phyloP scores from a whole-genome alignment of 352 stramenopile genomes.

The Phytophthora pistaciae region DNA sequence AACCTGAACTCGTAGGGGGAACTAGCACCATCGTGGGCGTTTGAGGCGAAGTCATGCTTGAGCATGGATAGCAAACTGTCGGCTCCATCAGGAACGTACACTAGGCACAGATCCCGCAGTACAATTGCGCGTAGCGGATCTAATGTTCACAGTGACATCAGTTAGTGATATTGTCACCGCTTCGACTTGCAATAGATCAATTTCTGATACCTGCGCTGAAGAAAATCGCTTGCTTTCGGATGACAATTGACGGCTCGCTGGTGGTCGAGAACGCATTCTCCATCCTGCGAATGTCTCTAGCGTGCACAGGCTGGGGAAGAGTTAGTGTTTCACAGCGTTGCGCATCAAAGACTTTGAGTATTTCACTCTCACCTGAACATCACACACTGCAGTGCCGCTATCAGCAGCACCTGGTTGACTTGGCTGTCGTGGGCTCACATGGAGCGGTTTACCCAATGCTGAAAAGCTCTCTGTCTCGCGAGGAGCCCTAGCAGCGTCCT shows the following conservation, averaged over 20 bases:
- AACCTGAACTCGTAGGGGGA: conserved; percentile 51
- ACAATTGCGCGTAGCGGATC: conserved; percentile 61
- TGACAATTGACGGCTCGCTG: conserved; percentile 57
- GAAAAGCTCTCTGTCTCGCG: background rate
- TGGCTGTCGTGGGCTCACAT: background rate
- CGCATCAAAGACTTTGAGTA: background rate
- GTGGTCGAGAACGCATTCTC: conserved; percentile 59
- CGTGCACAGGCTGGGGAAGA: conserved; percentile 46
- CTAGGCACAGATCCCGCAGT: conserved; percentile 48
- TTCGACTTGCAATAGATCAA: background rate
- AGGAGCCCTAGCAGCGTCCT: conserved; percentile 38
- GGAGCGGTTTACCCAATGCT: background rate
- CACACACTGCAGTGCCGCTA: background rate
- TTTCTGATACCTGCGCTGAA: conserved; percentile 46
- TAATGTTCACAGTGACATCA: conserved; percentile 12
- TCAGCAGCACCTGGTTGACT: background rate
- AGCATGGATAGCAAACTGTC: conserved; percentile 41
- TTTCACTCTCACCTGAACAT: background rate
- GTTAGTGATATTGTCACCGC: background rate
- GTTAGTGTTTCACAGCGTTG: background rate
- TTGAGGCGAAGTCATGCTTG: conserved; percentile 47
- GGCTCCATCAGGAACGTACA: conserved; percentile 45
- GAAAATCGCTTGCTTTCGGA: conserved; percentile 64
- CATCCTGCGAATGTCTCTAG: conserved; percentile 62
- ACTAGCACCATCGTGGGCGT: conserved; percentile 33